Evolutionary conservation across 2,329 filamentous ascomycete species (phyloP), one percentile per base, ranked within the genome.

Genomic region (Emmonsiellopsis sp.): DNA sequence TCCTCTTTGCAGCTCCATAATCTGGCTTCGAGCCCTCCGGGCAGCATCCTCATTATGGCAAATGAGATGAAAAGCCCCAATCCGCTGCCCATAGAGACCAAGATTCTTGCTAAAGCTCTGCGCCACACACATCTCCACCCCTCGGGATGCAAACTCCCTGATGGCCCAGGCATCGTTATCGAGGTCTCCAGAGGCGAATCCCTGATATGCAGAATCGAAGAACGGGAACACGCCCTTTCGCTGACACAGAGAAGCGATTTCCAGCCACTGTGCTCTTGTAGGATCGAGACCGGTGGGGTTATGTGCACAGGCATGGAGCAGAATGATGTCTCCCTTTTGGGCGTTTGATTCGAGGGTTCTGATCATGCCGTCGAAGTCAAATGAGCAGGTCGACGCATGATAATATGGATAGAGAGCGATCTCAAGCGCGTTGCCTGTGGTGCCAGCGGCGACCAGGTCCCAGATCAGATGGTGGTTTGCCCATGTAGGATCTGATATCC

Each of bases 401-500:
- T 95, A 97, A 79, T 98, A 97, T 44, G 92, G 92, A 74, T 97
- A 97, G 58, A 83, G 82, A 63, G 85, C 84, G 65, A 86, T 82
- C 37, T 81, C 75, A 21, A 94, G 74, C 60, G 81, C 78, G 62
- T 95, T 88, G 65, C 94, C 95, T 69, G 77, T 81, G 37, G 89
- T 89, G 68, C 90, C 47, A 2, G 55, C 53, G 2, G 45, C 63
- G 13, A 61, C 60, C 49, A 71, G 57, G 34, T 72, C 68, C 77
- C 96, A 95, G 76, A 98, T 95, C 70, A 95, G 89, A 76, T 93
- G 85, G 80, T 98, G 93, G 76, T 97, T 97, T 60, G 86, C 87
- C 93, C 93, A 98, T 51, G 93, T 97, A 34, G 93, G 93, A 71
- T 89, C 87, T 62, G 90, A 95, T 69, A 97, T 78, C 80, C 94